A percentile compares a stretch with the other conserved stretches of the same genome.
phyloP scores from a whole-genome alignment of 106 monocot genomes.

The Hemerocallis citrina region DNA sequence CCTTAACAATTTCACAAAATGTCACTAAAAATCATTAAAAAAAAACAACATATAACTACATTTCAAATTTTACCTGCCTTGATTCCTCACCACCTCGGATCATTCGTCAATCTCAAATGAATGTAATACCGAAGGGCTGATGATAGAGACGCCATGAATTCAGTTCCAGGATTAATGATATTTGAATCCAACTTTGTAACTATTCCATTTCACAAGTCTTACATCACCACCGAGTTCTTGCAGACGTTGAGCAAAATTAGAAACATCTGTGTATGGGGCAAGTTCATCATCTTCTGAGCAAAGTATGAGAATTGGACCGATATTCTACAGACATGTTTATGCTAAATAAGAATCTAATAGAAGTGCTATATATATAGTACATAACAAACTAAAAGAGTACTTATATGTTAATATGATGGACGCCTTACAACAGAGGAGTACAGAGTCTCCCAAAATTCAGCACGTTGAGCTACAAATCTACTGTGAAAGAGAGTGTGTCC shows the following conservation, averaged over 20 bases:
- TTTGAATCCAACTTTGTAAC: no score
- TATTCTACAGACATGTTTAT: slow-evolving; percentile 30
- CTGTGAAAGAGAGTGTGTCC: slow-evolving; percentile 54
- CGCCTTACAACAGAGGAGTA: slow-evolving; percentile 65
- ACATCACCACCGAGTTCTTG: slow-evolving; percentile 80
- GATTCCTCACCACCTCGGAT: no score
- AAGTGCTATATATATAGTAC: no score
- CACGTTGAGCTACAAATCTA: slow-evolving; percentile 64
- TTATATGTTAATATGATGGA: not conserved
- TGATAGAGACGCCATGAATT: no score
- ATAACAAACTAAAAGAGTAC: not conserved
- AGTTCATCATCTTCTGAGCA: slow-evolving; percentile 90
- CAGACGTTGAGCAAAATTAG: slow-evolving; percentile 57
- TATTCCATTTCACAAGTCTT: slow-evolving; percentile 64
- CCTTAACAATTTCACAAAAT: no score
- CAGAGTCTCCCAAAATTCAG: slow-evolving; percentile 72
- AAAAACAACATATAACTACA: no score
- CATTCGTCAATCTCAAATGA: no score
- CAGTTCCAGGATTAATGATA: no score
- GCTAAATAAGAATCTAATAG: slow-evolving; percentile 5
- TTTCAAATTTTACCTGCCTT: no score
- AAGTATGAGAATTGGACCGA: slow-evolving; percentile 69
- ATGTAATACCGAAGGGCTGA: no score
- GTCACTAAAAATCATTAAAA: no score
- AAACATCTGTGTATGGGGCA: slow-evolving; percentile 48